These are phyloP conservation scores for Rhizophagus sp. DNA, from an alignment of 192 early-diverging fungal species.

Conservation along the genomic window DNA sequence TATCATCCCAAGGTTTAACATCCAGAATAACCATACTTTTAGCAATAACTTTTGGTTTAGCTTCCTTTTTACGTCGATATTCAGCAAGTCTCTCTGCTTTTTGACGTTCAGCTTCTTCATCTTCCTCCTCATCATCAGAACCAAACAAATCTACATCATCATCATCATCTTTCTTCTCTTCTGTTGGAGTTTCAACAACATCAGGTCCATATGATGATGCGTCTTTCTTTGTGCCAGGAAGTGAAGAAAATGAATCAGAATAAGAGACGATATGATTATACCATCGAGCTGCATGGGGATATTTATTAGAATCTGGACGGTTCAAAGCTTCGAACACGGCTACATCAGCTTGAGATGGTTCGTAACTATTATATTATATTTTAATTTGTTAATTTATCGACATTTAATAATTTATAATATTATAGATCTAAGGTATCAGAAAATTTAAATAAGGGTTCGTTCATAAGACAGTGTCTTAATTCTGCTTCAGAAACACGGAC, in stretches of 20 bases:
- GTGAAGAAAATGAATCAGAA: not conserved
- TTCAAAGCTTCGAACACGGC: constrained; percentile 81
- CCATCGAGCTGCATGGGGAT: constrained; percentile 93
- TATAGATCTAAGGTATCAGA: not conserved
- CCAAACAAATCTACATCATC: constrained; percentile 96
- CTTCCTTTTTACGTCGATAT: constrained; percentile 90
- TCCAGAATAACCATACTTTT: constrained; percentile 93
- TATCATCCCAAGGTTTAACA: constrained; percentile 99
- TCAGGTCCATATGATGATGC: constrained; percentile 52
- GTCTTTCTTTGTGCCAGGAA: not conserved
- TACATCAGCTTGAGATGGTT: constrained; percentile 82
- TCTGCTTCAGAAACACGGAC: constrained; percentile 34
- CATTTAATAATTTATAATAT: not conserved
- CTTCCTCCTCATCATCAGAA: constrained; percentile 90
- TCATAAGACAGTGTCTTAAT: constrained; percentile 24
- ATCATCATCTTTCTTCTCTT: constrained; percentile 52
- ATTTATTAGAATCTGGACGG: constrained; percentile 65
- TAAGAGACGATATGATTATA: constrained; percentile 84
- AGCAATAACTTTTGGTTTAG: constrained; percentile 82
- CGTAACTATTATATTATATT: constrained; percentile 46
- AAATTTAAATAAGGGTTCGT: constrained; percentile 1
- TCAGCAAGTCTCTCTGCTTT: constrained; percentile 88
- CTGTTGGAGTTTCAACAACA: constrained; percentile 52
- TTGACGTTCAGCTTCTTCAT: constrained; percentile 86
- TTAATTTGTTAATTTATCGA: not conserved